A percentile compares a stretch with the other conserved stretches of the same genome.
These are phyloP conservation scores for Fusarium subglutinans DNA, from an alignment of 2,329 filamentous ascomycete species.

Conservation along the genomic window DNA sequence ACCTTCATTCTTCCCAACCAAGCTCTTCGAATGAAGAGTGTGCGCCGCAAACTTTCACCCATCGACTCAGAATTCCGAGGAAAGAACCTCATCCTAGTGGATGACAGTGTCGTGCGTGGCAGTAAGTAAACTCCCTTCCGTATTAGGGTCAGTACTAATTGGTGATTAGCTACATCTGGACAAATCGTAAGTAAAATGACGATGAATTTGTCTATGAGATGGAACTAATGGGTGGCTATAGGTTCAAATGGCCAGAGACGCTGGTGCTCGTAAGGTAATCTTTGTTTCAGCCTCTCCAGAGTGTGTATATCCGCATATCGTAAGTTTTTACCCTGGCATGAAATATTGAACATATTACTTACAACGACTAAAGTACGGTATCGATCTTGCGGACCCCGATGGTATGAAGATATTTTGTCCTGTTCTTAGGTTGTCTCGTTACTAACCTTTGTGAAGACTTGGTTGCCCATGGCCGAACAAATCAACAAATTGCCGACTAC, in stretches of 20 bases:
- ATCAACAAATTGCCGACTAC: slow-evolving; percentile 52
- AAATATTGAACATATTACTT: neutral
- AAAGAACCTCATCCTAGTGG: slow-evolving; percentile 83
- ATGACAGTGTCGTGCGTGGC: slow-evolving; percentile 89
- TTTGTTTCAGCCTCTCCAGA: slow-evolving; percentile 85
- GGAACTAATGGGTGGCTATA: slow-evolving; percentile 4
- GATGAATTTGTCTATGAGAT: slow-evolving; percentile 22
- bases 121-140: neutral
- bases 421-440: neutral
- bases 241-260: slow-evolving; percentile 79
- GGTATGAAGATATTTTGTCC: slow-evolving; percentile 32
- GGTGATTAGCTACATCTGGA: slow-evolving; percentile 58
- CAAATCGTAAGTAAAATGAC: slow-evolving; percentile 68
- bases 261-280: slow-evolving; percentile 82
- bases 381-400: slow-evolving; percentile 56
- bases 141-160: neutral
- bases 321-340: slow-evolving; percentile 54
- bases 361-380: slow-evolving; percentile 50
- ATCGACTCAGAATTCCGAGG: slow-evolving; percentile 87
- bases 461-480: slow-evolving; percentile 53
- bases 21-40: slow-evolving; percentile 81
- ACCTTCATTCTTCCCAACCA: slow-evolving; percentile 84
- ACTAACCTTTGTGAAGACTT: slow-evolving; percentile 45
- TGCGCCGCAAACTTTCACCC: slow-evolving; percentile 88
- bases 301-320: slow-evolving; percentile 88